Percentiles rank a stretch among this genome's conserved stretches.
Evolutionary conservation across 2,329 filamentous ascomycete genomes (phyloP).

Genomic region (Cordyceps fumosorosea): DNA sequence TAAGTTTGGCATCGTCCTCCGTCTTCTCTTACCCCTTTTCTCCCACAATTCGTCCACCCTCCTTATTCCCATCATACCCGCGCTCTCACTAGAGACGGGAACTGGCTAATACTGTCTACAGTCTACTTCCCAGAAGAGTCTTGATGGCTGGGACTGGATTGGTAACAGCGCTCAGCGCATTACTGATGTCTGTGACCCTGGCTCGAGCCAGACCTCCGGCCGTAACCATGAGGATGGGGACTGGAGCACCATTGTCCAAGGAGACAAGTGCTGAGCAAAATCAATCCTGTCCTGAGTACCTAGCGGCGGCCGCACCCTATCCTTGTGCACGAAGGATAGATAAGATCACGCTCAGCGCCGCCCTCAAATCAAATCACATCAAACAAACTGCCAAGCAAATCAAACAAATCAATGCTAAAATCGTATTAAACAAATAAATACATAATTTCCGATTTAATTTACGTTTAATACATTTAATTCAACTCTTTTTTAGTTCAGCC

Average conservation of each 20-base stretch:
- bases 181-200: background rate
- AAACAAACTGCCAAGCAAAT: too few species aligned
- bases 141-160: slow-evolving; percentile 8
- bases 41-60: background rate
- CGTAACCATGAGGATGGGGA: background rate
- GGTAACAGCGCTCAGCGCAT: slow-evolving; percentile 11
- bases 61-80: background rate
- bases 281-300: background rate
- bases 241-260: slow-evolving; percentile 3
- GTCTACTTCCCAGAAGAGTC: background rate
- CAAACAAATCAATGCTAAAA: too few species aligned
- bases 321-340: too few species aligned
- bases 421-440: too few species aligned
- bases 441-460: too few species aligned
- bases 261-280: background rate
- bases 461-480: too few species aligned
- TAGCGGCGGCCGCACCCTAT: too few species aligned
- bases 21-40: too few species aligned
- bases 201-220: background rate
- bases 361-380: too few species aligned
- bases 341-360: too few species aligned
- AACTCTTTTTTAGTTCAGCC: too few species aligned
- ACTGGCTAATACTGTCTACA: background rate
- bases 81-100: background rate
- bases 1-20: background rate